Evolutionary conservation across 1,139 yeast genomes (phyloP), one percentile per base, ranked within the genome.

Genomic region (Candida smagusa): DNA sequence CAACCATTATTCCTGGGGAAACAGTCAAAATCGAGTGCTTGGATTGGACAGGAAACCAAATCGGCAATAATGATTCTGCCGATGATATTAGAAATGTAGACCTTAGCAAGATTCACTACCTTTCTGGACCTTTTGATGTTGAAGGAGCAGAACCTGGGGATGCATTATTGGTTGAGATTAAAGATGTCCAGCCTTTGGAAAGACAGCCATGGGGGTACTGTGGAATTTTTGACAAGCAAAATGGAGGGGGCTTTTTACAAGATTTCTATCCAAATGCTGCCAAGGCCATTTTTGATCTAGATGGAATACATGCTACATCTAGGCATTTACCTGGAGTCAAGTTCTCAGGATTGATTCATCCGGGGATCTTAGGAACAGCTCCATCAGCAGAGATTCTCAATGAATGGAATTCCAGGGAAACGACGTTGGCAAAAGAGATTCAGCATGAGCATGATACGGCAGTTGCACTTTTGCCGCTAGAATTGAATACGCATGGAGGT

Each of bases 31-130:
- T 72, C 28, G 78, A 72, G 46, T 72, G 78, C 41, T 56, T 73
- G 34, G 79, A 72, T 43, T 72, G 78, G 78, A 73, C 78, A 7
- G 78, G 78, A 9, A 72, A 72, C 37, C 78, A 72, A 50, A 61
- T 72, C 38, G 54, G 54, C n/a, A 70, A 72, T 50, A 57, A 60
- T 44, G 77, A 72, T 43, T 48, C 54, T 28, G 77, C 78, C 21
- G 74, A 72, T 48, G 78, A 72, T 45, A 56, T 72, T 43, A 60
- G 54, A 42, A 47, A 68, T 42, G 69, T 65, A 30, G 78, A 72
- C 47, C 55, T 72, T 31, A 59, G 71, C 3, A 53, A 61, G 37
- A 68, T 72, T 37, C 78, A 72, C 46, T 72, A 71, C 47, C 50
- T 72, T 9, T 67, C 76, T 5, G 78, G 78, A 2, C 78, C 78